A percentile compares a stretch with the other conserved stretches of the same genome.
Evolutionary conservation across 345 rosid species (phyloP).

Genomic region (Euphorbia peplus): DNA sequence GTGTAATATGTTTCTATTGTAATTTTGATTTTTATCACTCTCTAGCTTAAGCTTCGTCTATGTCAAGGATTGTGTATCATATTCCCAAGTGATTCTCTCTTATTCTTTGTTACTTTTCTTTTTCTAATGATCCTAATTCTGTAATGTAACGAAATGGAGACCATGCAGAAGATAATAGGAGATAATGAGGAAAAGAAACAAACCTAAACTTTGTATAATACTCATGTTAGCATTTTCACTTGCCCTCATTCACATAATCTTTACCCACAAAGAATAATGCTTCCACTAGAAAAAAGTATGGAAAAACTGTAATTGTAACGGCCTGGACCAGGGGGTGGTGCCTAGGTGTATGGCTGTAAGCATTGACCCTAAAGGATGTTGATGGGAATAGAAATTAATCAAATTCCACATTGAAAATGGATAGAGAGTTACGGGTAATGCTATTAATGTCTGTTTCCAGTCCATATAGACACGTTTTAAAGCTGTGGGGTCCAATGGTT

Average conservation of each 20-base stretch:
- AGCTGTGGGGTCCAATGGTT: no score
- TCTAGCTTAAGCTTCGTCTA: slow-evolving; percentile 28
- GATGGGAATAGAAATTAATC: no score
- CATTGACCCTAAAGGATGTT: no score
- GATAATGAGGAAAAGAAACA: not conserved
- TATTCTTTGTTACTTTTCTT: not conserved
- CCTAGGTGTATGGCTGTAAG: no score
- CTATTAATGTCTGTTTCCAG: no score
- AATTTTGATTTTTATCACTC: slow-evolving; percentile 20
- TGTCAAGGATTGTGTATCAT: slow-evolving; percentile 30
- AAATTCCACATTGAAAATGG: no score
- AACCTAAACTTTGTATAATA: not conserved
- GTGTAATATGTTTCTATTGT: slow-evolving; percentile 10
- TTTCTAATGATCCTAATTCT: not conserved
- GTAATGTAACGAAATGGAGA: not conserved
- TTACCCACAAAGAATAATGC: not conserved
- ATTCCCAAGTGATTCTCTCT: slow-evolving; percentile 17
- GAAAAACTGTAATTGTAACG: not conserved
- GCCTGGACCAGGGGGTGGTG: no score
- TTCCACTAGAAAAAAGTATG: not conserved
- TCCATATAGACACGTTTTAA: no score
- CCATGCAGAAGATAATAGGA: not conserved
- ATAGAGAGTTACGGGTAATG: no score
- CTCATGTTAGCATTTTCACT: not conserved
- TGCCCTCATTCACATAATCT: not conserved